A percentile compares a stretch with the other conserved stretches of the same genome.
Evolutionary conservation across 495 filamentous ascomycete species (phyloP).

Genomic region (Xylaria scruposa): DNA sequence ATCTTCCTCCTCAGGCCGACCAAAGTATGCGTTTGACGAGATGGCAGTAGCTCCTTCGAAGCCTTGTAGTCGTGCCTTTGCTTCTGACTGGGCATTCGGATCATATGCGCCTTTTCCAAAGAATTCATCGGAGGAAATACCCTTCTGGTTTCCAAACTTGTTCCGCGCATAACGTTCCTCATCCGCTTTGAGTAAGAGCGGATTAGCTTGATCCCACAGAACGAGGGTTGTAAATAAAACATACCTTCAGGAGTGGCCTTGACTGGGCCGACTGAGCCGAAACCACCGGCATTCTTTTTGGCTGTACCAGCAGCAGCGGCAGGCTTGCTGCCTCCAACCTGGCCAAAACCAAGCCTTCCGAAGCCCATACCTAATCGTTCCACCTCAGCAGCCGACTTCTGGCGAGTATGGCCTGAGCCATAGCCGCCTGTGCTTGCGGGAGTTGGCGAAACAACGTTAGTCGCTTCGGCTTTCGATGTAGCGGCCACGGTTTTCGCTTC

Average conservation of each 20-base stretch:
- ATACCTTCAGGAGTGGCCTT: conserved; percentile 75
- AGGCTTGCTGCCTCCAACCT: conserved; percentile 71
- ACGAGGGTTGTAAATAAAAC: conserved; percentile 26
- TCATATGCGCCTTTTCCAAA: conserved; percentile 91
- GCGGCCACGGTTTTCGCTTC: conserved; percentile 61
- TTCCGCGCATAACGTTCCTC: conserved; percentile 73
- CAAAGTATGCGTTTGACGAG: conserved; percentile 96
- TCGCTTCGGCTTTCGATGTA: conserved; percentile 51
- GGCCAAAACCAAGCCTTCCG: conserved; percentile 86
- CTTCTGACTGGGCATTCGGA: conserved; percentile 78
- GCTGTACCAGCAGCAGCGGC: conserved; percentile 63
- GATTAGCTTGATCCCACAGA: neutral
- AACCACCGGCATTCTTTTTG: conserved; percentile 78
- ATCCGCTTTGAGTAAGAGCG: conserved; percentile 58
- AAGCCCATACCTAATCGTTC: conserved; percentile 94
- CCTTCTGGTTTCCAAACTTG: conserved; percentile 93
- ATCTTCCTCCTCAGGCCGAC: conserved; percentile 79
- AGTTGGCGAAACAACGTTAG: conserved; percentile 71
- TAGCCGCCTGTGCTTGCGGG: conserved; percentile 75
- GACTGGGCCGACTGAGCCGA: conserved; percentile 81
- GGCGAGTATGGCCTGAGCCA: conserved; percentile 64
- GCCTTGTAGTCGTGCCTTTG: conserved; percentile 81
- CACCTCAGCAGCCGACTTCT: conserved; percentile 69
- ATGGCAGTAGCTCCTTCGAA: conserved; percentile 94
- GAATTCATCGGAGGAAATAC: conserved; percentile 97